These are phyloP conservation scores for Endothia cerciana DNA, from an alignment of 2,329 filamentous ascomycete species.

Conservation along the genomic window DNA sequence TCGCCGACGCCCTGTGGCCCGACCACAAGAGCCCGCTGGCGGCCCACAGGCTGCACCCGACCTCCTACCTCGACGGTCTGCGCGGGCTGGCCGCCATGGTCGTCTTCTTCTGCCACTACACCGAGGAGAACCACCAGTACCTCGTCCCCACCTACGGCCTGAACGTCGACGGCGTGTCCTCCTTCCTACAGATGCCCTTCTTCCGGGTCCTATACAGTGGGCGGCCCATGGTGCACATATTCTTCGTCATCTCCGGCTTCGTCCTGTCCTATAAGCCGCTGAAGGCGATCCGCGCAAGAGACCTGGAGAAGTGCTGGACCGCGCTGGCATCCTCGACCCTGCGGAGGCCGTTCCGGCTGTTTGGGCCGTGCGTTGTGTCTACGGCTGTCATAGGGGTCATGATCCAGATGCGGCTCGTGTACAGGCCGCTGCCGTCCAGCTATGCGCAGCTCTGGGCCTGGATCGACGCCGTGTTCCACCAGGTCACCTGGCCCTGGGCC, in stretches of 20 bases:
- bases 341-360: slow-evolving; percentile 50
- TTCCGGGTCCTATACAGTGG: slow-evolving; percentile 49
- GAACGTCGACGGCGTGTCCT: slow-evolving; percentile 39
- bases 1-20: slow-evolving; percentile 39
- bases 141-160: slow-evolving; percentile 43
- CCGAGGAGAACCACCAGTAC: slow-evolving; percentile 44
- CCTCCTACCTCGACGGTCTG: slow-evolving; percentile 53
- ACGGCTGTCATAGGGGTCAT: slow-evolving; percentile 45
- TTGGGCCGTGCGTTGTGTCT: slow-evolving; percentile 48
- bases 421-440: slow-evolving; percentile 34
- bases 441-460: slow-evolving; percentile 38
- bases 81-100: slow-evolving; percentile 53
- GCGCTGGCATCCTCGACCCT: slow-evolving; percentile 52
- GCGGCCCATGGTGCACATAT: slow-evolving; percentile 54
- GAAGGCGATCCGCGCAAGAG: slow-evolving; percentile 44
- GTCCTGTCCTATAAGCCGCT: slow-evolving; percentile 51
- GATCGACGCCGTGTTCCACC: slow-evolving; percentile 38
- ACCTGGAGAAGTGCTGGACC: slow-evolving; percentile 42
- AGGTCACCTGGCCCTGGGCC: slow-evolving; percentile 42
- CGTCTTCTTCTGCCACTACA: slow-evolving; percentile 53
- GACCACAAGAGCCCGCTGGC: slow-evolving; percentile 34
- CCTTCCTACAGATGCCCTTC: slow-evolving; percentile 49
- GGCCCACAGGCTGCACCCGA: slow-evolving; percentile 41
- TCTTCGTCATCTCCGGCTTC: slow-evolving; percentile 57
- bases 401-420: slow-evolving; percentile 38